Percentiles rank a stretch among this genome's conserved stretches.
phyloP scores from a whole-genome alignment of 2,329 filamentous ascomycete species.

The Trichoderma simmonsii region DNA sequence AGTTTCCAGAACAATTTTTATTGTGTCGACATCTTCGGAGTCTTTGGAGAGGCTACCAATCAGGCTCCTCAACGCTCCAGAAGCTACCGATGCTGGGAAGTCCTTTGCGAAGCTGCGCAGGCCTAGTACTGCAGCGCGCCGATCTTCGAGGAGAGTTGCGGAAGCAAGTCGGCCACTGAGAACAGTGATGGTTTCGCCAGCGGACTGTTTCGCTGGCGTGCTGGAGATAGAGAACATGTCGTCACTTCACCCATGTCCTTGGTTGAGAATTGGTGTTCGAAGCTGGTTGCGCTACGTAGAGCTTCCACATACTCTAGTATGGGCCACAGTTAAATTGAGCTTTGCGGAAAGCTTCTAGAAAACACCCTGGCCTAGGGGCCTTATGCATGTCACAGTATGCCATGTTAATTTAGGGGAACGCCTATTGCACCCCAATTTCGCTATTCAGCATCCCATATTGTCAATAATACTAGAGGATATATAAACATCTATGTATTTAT shows the following conservation, averaged over 20 bases:
- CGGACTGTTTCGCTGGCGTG: conserved; percentile 92
- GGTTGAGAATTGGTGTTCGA: background rate
- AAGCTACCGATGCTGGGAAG: conserved; percentile 93
- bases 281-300: background rate
- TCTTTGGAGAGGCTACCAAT: conserved; percentile 85
- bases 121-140: conserved; percentile 87
- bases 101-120: conserved; percentile 94
- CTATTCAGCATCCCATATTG: no score
- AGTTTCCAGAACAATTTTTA: conserved; percentile 93
- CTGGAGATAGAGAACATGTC: conserved; percentile 62
- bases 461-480: no score
- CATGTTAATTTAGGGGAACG: background rate
- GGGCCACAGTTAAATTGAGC: background rate
- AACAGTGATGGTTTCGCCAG: conserved; percentile 88
- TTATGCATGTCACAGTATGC: background rate
- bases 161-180: conserved; percentile 83
- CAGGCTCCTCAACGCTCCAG: conserved; percentile 82
- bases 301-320: background rate
- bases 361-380: background rate
- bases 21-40: conserved; percentile 91
- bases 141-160: conserved; percentile 89
- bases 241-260: conserved; percentile 11
- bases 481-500: no score
- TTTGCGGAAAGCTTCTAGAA: conserved; percentile 10
- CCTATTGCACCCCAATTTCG: no score